Percentiles rank a stretch among this genome's conserved stretches.
Evolutionary conservation across 1,284 basidiomycete species (phyloP).

Genomic region (Ustilago tritici): DNA sequence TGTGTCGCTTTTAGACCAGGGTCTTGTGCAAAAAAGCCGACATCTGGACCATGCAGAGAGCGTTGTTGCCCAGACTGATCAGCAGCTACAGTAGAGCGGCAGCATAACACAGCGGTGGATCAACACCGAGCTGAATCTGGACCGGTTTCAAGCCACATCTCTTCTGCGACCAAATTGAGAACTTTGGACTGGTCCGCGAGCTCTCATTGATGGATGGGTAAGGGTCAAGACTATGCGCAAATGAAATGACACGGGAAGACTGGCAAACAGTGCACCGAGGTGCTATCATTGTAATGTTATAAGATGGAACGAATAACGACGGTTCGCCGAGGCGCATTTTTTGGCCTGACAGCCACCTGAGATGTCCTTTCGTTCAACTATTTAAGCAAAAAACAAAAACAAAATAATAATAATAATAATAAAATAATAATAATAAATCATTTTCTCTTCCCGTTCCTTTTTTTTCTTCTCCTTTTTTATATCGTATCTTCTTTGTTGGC

Average conservation of each 20-base stretch:
- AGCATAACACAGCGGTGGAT: neutral
- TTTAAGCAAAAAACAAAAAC: too few relatives aligned
- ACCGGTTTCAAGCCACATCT: neutral
- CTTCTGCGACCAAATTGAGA: neutral
- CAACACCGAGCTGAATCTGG: neutral
- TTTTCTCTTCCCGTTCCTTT: neutral
- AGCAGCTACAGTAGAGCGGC: neutral
- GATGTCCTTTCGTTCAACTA: too few relatives aligned
- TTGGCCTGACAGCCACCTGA: constrained; percentile 5
- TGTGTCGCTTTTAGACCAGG: neutral
- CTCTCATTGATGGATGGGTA: too few relatives aligned
- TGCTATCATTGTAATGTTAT: too few relatives aligned
- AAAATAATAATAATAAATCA: too few relatives aligned
- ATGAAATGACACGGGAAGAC: too few relatives aligned
- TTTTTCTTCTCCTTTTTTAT: neutral
- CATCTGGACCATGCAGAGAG: neutral
- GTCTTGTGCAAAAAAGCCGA: neutral
- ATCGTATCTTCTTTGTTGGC: too few relatives aligned
- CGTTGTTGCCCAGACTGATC: neutral
- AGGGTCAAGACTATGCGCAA: too few relatives aligned
- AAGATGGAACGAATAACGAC: too few relatives aligned
- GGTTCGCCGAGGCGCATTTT: constrained; percentile 15
- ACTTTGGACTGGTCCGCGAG: neutral
- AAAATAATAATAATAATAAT: too few relatives aligned
- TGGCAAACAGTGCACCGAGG: too few relatives aligned